Conservation (phyloP, 176 grass and related monocot genomes). For the Triticum monococcum region DNA sequence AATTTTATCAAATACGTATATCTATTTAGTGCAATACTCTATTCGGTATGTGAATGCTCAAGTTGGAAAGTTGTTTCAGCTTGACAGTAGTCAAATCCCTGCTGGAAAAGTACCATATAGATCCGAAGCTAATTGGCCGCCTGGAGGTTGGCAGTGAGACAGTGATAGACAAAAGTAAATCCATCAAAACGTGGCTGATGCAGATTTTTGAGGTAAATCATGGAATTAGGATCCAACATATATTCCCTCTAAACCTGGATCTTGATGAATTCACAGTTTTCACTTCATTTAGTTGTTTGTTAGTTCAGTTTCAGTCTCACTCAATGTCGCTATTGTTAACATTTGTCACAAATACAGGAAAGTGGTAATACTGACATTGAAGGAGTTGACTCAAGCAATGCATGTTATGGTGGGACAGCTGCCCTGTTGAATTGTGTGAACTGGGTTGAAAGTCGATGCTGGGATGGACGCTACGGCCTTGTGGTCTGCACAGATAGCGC, state of each 20-base stretch:
- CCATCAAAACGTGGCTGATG: constrained; percentile 95
- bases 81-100: constrained; percentile 73
- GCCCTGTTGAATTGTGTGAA: constrained; percentile 94
- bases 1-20: neutral
- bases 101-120: constrained; percentile 68
- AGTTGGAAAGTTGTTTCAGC: constrained; percentile 41
- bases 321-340: neutral
- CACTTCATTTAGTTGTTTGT: neutral
- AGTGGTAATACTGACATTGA: constrained; percentile 91
- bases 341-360: constrained; percentile 55
- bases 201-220: constrained; percentile 68
- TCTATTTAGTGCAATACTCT: neutral
- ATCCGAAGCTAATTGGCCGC: constrained; percentile 66
- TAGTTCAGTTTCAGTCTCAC: neutral
- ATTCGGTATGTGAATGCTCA: constrained; percentile 31
- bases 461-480: constrained; percentile 90
- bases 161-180: constrained; percentile 94
- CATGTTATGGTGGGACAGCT: constrained; percentile 95
- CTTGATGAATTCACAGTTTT: neutral
- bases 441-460: constrained; percentile 95
- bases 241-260: neutral
- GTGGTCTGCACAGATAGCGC: constrained; percentile 98
- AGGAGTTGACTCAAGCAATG: constrained; percentile 93
- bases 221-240: neutral
- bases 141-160: constrained; percentile 86